Evolutionary conservation across 371 early-diverging fungal genomes (phyloP).

Genomic region (Actinomucor elegans): DNA sequence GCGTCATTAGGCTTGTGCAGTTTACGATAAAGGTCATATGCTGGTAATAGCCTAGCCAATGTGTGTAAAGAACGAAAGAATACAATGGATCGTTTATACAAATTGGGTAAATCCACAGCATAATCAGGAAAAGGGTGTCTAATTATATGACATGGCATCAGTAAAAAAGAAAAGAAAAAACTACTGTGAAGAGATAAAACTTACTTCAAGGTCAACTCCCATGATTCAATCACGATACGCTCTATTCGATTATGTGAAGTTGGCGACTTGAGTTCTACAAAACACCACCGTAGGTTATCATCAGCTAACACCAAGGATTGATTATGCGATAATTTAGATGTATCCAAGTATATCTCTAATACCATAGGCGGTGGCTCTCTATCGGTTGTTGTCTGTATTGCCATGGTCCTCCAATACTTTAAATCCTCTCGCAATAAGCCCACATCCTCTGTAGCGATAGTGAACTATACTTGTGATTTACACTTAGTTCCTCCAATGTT

Average conservation of each 20-base stretch:
- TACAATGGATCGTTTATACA: constrained; percentile 87
- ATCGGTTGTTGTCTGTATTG: constrained; percentile 20
- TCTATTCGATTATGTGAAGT: constrained; percentile 15
- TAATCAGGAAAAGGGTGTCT: constrained; percentile 55
- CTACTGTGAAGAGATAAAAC: too few relatives aligned
- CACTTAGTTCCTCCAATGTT: neutral
- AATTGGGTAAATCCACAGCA: constrained; percentile 73
- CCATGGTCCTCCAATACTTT: constrained; percentile 68
- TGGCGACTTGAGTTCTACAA: constrained; percentile 14
- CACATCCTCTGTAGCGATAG: constrained; percentile 76
- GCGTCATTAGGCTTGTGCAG: constrained; percentile 37
- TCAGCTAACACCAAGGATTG: constrained; percentile 21
- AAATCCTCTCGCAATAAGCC: constrained; percentile 69
- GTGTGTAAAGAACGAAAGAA: constrained; percentile 86
- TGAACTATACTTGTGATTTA: constrained; percentile 59
- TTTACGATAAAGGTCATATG: constrained; percentile 61
- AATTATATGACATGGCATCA: too few relatives aligned
- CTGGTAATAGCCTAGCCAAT: constrained; percentile 75
- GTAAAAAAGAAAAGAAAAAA: neutral
- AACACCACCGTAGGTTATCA: constrained; percentile 25
- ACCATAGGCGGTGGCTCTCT: constrained; percentile 64
- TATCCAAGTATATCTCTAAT: constrained; percentile 77
- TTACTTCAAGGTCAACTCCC: constrained; percentile 77
- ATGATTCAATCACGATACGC: constrained; percentile 73
- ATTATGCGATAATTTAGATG: constrained; percentile 39